Evolutionary conservation across 148 eudicot species (phyloP).

Genomic region (Silene latifolia): DNA sequence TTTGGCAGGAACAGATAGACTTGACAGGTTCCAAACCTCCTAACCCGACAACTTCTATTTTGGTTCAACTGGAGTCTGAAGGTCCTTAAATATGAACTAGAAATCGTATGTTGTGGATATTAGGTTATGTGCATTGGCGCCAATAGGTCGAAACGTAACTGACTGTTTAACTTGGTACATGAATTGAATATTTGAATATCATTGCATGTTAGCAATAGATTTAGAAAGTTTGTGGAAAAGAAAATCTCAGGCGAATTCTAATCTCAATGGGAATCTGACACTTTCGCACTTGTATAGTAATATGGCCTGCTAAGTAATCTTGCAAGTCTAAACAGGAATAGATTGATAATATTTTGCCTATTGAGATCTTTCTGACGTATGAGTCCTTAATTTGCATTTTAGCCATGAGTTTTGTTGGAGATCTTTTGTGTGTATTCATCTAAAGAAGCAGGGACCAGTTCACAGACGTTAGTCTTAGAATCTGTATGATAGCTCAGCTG

Average conservation of each 20-base stretch:
- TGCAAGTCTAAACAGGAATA: too few relatives aligned
- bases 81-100: neutral
- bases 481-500: too few relatives aligned
- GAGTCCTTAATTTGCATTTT: too few relatives aligned
- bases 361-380: too few relatives aligned
- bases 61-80: neutral
- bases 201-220: neutral
- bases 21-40: conserved; percentile 63
- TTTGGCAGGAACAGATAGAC: conserved; percentile 92
- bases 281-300: too few relatives aligned
- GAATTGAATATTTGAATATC: neutral
- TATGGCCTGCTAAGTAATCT: too few relatives aligned
- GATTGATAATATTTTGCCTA: too few relatives aligned
- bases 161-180: neutral
- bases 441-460: too few relatives aligned
- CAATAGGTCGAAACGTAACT: neutral
- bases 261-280: neutral
- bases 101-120: neutral
- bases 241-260: neutral
- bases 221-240: neutral
- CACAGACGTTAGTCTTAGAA: too few relatives aligned
- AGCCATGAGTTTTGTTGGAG: too few relatives aligned
- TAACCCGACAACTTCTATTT: conserved; percentile 1
- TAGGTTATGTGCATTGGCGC: neutral
- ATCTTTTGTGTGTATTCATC: too few relatives aligned